These are phyloP conservation scores for Zasmidium citrigriseum DNA, from an alignment of 2,329 filamentous ascomycete genomes.

Conservation along the genomic window DNA sequence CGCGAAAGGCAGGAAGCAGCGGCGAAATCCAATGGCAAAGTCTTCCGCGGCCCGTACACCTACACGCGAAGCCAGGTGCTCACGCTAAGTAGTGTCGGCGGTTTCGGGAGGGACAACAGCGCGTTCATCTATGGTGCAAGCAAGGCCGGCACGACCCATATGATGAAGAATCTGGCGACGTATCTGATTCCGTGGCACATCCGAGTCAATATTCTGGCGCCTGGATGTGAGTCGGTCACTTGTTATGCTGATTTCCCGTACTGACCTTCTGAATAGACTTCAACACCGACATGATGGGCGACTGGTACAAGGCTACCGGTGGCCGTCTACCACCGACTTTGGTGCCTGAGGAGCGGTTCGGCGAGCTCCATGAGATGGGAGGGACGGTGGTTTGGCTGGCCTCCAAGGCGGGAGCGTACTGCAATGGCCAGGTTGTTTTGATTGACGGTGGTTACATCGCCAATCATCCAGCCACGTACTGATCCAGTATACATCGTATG, in stretches of 20 bases:
- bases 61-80: background rate
- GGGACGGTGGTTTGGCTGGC: background rate
- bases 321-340: background rate
- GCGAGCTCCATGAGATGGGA: background rate
- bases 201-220: background rate
- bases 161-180: background rate
- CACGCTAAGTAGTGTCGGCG: background rate
- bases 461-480: background rate
- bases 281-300: background rate
- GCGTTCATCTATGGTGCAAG: background rate
- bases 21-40: background rate
- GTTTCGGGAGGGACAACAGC: background rate
- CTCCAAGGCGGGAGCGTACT: background rate
- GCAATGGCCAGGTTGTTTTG: background rate
- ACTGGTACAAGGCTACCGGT: background rate
- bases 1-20: background rate
- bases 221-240: background rate
- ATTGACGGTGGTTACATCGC: slow-evolving; percentile 1
- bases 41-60: background rate
- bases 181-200: background rate
- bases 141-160: background rate
- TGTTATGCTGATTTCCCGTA: background rate
- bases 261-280: background rate
- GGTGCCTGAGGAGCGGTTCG: background rate
- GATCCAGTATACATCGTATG: no score